Base-by-base conservation (phyloP, 495 filamentous ascomycete genomes). In the Annulohypoxylon bovei region DNA sequence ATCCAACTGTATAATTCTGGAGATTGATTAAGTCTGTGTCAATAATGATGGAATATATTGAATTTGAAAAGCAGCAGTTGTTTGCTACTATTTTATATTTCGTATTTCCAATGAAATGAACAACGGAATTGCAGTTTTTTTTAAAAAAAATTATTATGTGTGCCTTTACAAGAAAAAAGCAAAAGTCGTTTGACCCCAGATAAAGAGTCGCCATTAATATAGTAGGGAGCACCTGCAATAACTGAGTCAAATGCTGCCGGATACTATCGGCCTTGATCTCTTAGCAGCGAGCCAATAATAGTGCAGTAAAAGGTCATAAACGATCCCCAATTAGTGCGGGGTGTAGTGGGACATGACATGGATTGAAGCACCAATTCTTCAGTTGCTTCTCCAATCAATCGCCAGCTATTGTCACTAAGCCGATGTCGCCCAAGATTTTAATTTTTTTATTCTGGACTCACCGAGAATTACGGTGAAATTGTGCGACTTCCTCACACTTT, bases 401-500 rank as follows among this genome's bases (percentile, higher is more conserved):
- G 35, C 39, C 20, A 47, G 59, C 63, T 22, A 54, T 67, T 72
- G 64, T 67, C 64, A 70, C 53, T 30, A 28, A 28, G 44, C 64
- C 69, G 69, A 72, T 72, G 60, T 72, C 69, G 69, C 69, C 69
- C 64, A 46, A 56, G n/a, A 50, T 50, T 46, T 39, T 23, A 18
- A 35, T 33, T 33, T 53, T 53, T 53, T 32, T 46, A 33, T 25
- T 56, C 58, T n/a, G n/a, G 44, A 67, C 63, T 67, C 62, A 71
- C 33, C 57, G 57, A 56, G 42, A 57, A 35, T 50, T 54, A 66
- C 57, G 50, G 44, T 66, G 42, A 67, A 71, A 53, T 44, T 58
- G 32, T 55, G 23, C 30, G 39, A 50, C 33, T 68, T 39, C 28
- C 14, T 63, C 20, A 39, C 25, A 7, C 6, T 16, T 39, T 39